These are phyloP conservation scores for Lentinula boryana DNA, from an alignment of 768 basidiomycete species.

Conservation along the genomic window DNA sequence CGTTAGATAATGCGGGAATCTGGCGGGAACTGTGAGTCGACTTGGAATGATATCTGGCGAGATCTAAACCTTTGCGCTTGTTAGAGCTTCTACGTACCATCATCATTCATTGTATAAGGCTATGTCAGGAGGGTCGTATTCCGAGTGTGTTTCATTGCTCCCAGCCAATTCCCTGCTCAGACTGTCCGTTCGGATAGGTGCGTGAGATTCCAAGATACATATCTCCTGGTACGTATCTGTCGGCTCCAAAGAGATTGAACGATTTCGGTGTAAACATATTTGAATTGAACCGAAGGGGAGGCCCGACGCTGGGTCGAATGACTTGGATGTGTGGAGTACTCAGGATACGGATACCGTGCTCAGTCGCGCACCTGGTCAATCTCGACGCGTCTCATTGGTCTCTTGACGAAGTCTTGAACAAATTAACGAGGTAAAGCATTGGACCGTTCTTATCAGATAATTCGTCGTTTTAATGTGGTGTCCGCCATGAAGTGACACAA, in stretches of 20 bases:
- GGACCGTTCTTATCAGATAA: not conserved
- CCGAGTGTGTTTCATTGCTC: not conserved
- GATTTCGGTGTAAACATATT: not conserved
- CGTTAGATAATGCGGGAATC: not conserved
- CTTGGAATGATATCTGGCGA: not conserved
- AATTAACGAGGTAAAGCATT: not conserved
- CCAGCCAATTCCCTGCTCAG: no score
- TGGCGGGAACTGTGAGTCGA: not conserved
- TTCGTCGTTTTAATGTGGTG: not conserved
- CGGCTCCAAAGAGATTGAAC: not conserved
- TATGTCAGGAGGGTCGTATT: not conserved
- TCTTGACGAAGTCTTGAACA: not conserved
- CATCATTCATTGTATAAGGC: not conserved
- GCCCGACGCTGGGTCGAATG: no score
- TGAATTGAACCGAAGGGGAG: no score
- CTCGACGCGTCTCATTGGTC: no score
- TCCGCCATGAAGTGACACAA: not conserved
- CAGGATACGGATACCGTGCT: no score
- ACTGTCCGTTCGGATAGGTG: not conserved
- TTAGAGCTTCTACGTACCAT: not conserved
- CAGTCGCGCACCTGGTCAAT: no score
- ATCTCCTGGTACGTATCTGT: not conserved
- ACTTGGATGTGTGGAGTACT: no score
- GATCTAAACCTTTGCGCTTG: not conserved
- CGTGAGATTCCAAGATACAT: not conserved